Base-by-base conservation (phyloP, 345 rosid species). In the Sisymbrium altissimum region DNA sequence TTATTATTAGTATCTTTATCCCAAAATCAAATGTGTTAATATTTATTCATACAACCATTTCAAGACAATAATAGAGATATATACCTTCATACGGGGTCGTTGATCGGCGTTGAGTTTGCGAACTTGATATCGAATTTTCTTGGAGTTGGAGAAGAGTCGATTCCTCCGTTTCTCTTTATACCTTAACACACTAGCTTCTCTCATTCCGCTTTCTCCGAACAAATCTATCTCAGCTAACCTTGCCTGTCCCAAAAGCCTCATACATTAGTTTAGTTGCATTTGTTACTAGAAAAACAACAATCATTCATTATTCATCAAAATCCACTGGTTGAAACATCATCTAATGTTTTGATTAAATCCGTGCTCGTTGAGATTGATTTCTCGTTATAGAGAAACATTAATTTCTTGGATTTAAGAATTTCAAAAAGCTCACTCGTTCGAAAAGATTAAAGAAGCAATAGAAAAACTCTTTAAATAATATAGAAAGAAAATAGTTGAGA, bases 11-110 rank as follows among this genome's bases (percentile, higher is more conserved):
- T 1, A 23, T 3, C 25, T 23, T 23, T 23, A 23, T 23, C 25
- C 25, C 25, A 23, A 7, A 6, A 52, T 30, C 27, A 17, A 25
- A 61, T 71, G 61, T 39, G 38, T 3, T 6, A 39, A 48, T 18
- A 23, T 13, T 33, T 27, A 41, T 62, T 38, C 11, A 45, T 33
- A 7, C 25, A 63, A 19, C 54, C 19, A 49, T 49, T 49, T 19
- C 0, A 21, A 21, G 56, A 50, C 32, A 5, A 23, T 1, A 36
- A 15, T 23, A 11, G 11, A 59, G 18, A 25, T 41, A 4, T 14
- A 46, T 74, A 88, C 96, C 97, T 88, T 87, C 83, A 85, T 86
- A 72, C 96, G 86, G 8, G 96, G 95, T 43, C 97, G 89, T 78
- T 72, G 81, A 82, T 89, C 96, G 0, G 92, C 98, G 59, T 86